Evolutionary conservation across 2,329 filamentous ascomycete genomes (phyloP).

Genomic region (Xylariaceae sp.): DNA sequence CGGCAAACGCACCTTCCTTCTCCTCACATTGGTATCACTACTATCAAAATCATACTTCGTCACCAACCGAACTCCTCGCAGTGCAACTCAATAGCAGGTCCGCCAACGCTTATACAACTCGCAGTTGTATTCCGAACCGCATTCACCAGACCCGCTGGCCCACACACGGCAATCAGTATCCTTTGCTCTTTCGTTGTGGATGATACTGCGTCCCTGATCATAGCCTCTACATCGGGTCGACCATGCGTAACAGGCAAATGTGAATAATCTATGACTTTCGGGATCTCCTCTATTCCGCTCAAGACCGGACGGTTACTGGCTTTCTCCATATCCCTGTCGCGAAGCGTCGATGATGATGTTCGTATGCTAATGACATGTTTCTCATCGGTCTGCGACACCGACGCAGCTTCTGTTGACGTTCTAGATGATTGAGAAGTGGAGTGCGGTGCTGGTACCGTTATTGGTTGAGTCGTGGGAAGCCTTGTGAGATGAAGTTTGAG

Average conservation of each 20-base stretch:
- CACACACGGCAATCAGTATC: constrained; percentile 46
- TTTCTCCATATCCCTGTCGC: constrained; percentile 20
- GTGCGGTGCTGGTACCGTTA: constrained; percentile 3
- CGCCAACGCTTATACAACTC: constrained; percentile 38
- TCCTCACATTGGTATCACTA: too few species aligned
- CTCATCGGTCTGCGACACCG: constrained; percentile 6
- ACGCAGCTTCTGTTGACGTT: constrained; percentile 8
- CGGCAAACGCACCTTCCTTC: too few species aligned
- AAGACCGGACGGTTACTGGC: neutral
- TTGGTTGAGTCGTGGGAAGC: constrained; percentile 2
- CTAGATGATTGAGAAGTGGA: constrained; percentile 7
- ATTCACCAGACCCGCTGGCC: constrained; percentile 42
- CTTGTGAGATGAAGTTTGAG: constrained; percentile 38
- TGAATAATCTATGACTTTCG: constrained; percentile 13
- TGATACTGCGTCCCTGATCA: constrained; percentile 37
- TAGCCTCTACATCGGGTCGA: constrained; percentile 37
- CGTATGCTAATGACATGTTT: constrained; percentile 14
- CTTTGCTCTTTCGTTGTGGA: constrained; percentile 33
- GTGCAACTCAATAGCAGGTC: constrained; percentile 48
- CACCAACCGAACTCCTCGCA: constrained; percentile 48
- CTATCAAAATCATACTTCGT: neutral
- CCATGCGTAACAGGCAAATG: constrained; percentile 33
- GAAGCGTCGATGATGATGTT: constrained; percentile 14
- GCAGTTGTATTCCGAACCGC: constrained; percentile 43
- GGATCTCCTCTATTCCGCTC: constrained; percentile 13